Evolutionary conservation across 2,329 filamentous ascomycete genomes (phyloP).

Genomic region (Aspergillus flavus): DNA sequence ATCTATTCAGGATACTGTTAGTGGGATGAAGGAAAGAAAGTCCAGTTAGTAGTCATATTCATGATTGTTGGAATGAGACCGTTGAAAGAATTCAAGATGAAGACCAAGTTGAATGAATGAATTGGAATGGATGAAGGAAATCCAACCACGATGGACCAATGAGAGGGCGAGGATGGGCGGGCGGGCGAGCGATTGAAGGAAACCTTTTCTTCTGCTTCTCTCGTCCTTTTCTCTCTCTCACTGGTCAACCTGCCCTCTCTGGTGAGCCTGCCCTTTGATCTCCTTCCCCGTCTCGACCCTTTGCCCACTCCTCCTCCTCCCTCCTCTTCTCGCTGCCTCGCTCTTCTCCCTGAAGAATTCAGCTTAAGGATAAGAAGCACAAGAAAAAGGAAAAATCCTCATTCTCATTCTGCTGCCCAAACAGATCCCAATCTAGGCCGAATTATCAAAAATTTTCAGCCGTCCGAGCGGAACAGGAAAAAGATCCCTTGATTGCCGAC

Average conservation of each 20-base stretch:
- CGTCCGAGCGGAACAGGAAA: constrained; percentile 7
- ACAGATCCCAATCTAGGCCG: background rate
- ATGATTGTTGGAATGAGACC: background rate
- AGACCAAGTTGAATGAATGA: background rate
- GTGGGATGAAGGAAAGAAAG: too few species aligned
- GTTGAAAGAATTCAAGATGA: background rate
- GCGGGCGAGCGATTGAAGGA: background rate
- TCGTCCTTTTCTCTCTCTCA: background rate
- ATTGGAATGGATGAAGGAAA: background rate
- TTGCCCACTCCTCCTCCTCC: background rate
- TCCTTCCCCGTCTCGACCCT: background rate
- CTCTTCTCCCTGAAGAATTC: background rate
- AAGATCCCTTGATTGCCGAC: constrained; percentile 25
- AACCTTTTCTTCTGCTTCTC: background rate
- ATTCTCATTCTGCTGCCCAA: constrained; percentile 4
- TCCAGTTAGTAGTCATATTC: too few species aligned
- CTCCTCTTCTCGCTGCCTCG: background rate
- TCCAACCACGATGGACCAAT: background rate
- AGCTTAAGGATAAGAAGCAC: background rate
- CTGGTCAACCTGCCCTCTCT: background rate
- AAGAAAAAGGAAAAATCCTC: background rate
- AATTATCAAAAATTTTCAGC: constrained; percentile 4
- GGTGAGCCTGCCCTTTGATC: constrained; percentile 6
- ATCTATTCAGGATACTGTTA: too few species aligned
- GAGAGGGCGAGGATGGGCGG: background rate